Conservation (phyloP, 225 moss, liverwort and hornwort species). For the Marchantia paleacea region DNA sequence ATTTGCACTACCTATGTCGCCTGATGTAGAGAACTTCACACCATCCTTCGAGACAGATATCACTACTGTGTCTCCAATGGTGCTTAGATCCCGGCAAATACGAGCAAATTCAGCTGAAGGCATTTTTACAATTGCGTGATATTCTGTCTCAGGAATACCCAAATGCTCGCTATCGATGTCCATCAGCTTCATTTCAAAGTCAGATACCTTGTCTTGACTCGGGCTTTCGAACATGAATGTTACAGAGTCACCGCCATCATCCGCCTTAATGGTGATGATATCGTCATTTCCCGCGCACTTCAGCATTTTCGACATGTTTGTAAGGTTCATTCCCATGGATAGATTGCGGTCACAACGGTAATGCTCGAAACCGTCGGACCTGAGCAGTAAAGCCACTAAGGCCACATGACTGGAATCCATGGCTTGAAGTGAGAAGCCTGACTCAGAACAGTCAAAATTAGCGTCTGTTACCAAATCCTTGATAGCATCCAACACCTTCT, state of each 20-base stretch:
- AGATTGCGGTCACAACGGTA: conserved; percentile 89
- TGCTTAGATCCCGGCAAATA: conserved; percentile 88
- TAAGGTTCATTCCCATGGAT: conserved; percentile 93
- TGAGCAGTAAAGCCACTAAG: conserved; percentile 72
- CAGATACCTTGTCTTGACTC: conserved; percentile 78
- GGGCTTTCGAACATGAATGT: conserved; percentile 84
- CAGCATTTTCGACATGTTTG: conserved; percentile 88
- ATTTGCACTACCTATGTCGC: conserved; percentile 92
- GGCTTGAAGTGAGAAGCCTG: conserved; percentile 86
- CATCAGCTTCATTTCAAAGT: conserved; percentile 99
- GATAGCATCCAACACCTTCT: conserved; percentile 87
- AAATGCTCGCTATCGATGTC: conserved; percentile 98
- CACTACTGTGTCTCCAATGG: conserved; percentile 96
- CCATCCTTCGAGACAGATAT: conserved; percentile 97
- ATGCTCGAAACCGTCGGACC: conserved; percentile 92
- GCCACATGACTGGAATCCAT: conserved; percentile 98
- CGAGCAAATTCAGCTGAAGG: conserved; percentile 79
- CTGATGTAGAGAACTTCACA: conserved; percentile 85
- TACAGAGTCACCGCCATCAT: conserved; percentile 88
- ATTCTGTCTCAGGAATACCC: conserved; percentile 85
- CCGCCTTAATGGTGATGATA: conserved; percentile 93
- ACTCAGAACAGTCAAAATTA: conserved; percentile 83
- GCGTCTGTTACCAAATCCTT: conserved; percentile 82
- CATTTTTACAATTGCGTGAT: conserved; percentile 87
- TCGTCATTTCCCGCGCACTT: conserved; percentile 97